Conservation (phyloP, 2,329 filamentous ascomycete species). For the Aspergillus cejpii region DNA sequence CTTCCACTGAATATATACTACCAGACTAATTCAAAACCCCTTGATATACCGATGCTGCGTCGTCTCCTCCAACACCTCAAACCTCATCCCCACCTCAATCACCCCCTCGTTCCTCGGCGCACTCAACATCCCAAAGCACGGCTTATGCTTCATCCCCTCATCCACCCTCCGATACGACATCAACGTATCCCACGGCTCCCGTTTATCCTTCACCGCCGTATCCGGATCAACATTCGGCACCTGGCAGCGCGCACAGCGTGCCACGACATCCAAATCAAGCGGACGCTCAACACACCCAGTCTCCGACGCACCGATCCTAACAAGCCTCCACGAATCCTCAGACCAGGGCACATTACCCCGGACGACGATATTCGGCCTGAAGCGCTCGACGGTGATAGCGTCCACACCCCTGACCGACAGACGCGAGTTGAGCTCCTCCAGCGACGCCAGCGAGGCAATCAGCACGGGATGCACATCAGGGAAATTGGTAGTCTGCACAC, state of each 20-base stretch:
- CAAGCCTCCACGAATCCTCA: constrained; percentile 58
- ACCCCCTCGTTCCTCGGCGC: constrained; percentile 51
- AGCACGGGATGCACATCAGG: constrained; percentile 54
- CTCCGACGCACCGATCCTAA: constrained; percentile 31
- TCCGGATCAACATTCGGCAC: constrained; percentile 60
- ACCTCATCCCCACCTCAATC: constrained; percentile 52
- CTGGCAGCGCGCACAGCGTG: constrained; percentile 55
- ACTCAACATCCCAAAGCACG: constrained; percentile 61
- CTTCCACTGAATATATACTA: background rate
- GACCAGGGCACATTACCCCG: constrained; percentile 52
- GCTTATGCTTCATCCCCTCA: constrained; percentile 56
- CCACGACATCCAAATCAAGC: constrained; percentile 51
- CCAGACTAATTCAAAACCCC: constrained; percentile 23
- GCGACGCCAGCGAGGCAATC: constrained; percentile 51
- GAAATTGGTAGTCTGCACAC: constrained; percentile 50
- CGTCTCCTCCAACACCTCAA: constrained; percentile 55
- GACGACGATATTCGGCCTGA: constrained; percentile 59
- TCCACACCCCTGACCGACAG: constrained; percentile 40
- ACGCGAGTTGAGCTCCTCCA: constrained; percentile 53
- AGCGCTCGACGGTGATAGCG: constrained; percentile 54
- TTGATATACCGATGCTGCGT: constrained; percentile 51
- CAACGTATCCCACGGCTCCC: constrained; percentile 56
- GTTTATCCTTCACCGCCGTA: constrained; percentile 53
- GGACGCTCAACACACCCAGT: constrained; percentile 11
- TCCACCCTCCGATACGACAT: constrained; percentile 57